phyloP scores from a whole-genome alignment of 148 eudicot species.

The Amaranthus cruentus region DNA sequence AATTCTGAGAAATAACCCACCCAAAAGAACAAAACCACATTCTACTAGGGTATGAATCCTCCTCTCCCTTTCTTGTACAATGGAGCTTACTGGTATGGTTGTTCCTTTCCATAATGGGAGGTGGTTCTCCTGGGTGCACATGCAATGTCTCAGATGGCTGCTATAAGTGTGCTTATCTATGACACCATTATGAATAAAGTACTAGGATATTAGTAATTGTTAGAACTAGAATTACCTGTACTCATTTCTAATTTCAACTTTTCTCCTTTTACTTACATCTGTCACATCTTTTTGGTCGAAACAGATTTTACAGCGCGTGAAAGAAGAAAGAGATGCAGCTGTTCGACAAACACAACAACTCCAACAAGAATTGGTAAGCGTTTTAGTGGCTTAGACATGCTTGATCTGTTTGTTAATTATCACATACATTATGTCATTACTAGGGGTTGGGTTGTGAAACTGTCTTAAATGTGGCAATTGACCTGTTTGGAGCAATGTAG shows the following conservation, averaged over 20 bases:
- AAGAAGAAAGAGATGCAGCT: conserved; percentile 71
- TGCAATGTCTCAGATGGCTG: background rate
- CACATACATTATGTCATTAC: background rate
- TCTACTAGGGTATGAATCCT: background rate
- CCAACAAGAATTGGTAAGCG: conserved; percentile 65
- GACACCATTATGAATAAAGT: background rate
- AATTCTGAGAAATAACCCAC: background rate
- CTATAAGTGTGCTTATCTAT: background rate
- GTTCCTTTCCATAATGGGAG: background rate
- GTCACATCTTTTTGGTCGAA: conserved; percentile 20
- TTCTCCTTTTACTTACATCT: conserved; percentile 1
- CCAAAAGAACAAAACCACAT: background rate
- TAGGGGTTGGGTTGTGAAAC: background rate
- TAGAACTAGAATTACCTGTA: background rate
- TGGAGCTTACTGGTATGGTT: background rate
- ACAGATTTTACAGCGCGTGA: conserved; percentile 48
- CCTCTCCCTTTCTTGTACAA: background rate
- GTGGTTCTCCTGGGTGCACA: background rate
- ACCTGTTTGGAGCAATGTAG: too few species aligned
- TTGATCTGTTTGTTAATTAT: conserved; percentile 3
- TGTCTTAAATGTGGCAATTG: background rate
- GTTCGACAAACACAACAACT: conserved; percentile 61
- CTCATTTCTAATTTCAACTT: background rate
- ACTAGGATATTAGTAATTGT: background rate
- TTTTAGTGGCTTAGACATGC: background rate